These are phyloP conservation scores for Ascochyta clinopodiicola DNA, from an alignment of 2,329 filamentous ascomycete species.

Conservation along the genomic window DNA sequence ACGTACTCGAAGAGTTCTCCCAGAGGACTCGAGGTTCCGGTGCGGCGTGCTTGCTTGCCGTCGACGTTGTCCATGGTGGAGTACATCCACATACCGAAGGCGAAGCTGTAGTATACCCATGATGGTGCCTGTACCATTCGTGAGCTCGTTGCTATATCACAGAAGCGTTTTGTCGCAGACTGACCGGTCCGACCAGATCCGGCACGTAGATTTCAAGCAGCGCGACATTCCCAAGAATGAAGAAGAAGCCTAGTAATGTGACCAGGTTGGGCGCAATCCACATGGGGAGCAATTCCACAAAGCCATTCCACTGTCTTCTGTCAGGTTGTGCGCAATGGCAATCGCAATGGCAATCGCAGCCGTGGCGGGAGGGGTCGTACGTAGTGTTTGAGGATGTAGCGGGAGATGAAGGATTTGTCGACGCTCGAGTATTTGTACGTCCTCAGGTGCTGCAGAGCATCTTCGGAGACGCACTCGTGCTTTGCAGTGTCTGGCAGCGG, in stretches of 20 bases:
- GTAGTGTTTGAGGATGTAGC: slow-evolving; percentile 94
- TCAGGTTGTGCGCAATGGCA: slow-evolving; percentile 29
- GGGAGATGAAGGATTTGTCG: slow-evolving; percentile 91
- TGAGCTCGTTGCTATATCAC: slow-evolving; percentile 18
- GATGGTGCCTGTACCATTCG: slow-evolving; percentile 68
- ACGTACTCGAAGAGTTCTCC: slow-evolving; percentile 91
- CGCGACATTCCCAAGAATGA: slow-evolving; percentile 84
- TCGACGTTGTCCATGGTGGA: slow-evolving; percentile 99
- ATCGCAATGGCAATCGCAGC: neutral
- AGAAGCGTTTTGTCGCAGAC: slow-evolving; percentile 39
- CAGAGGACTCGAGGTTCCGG: slow-evolving; percentile 90
- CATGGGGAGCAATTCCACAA: slow-evolving; percentile 88
- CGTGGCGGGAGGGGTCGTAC: slow-evolving; percentile 61
- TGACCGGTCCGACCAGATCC: slow-evolving; percentile 86
- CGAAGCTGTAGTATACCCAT: slow-evolving; percentile 97
- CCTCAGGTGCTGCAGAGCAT: slow-evolving; percentile 88
- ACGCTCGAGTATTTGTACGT: slow-evolving; percentile 97
- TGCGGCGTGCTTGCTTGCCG: slow-evolving; percentile 94
- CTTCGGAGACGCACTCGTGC: slow-evolving; percentile 79
- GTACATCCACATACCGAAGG: slow-evolving; percentile 95
- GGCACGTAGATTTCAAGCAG: slow-evolving; percentile 81
- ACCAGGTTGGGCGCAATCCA: slow-evolving; percentile 99
- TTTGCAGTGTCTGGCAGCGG: slow-evolving; percentile 62
- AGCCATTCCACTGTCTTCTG: slow-evolving; percentile 84
- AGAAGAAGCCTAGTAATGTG: slow-evolving; percentile 91